Base-by-base conservation (phyloP, 2,329 filamentous ascomycete species). In the Bretziella fagacearum region DNA sequence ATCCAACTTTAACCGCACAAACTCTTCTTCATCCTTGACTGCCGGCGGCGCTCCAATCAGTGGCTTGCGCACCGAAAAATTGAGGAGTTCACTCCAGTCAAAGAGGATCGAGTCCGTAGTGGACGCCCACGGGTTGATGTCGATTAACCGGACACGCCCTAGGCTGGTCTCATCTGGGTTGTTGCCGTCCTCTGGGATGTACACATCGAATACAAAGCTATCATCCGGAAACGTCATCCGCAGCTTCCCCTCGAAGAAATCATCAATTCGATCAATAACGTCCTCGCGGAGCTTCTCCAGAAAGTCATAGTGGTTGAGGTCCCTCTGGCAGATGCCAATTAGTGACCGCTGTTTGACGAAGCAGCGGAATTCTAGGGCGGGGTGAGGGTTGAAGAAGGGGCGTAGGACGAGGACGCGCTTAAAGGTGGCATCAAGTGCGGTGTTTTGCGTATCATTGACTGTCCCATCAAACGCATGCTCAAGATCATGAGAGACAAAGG, bases 91-190 rank as follows among this genome's bases (percentile, higher is more conserved):
- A 52, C 81, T 60, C 91, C 91, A 98, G 36, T 78, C 80, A 59
- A 94, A 98, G 1, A 95, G 68, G 37, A 96, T 62, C 3, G 84
- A 81, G 63, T 98, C 91, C 0, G 91, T 98, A 51, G 84, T 70
- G 35, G 77, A 74, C 1, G 89, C 89, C 84, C 89, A 98, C 0
- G 91, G 85, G 57, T 96, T 96, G 57, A 98, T 82, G 59, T 98
- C 91, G 42, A 98, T 80, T 8, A 98, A 67, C 65, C 86, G 82
- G 2, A 93, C 83, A 41, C 75, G 71, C 42, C 84, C 76, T 47
- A 93, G 73, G 1, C 81, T 67, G 15, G 49, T 46, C 5, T 43
- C 42, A 23, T 70, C 69, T 22, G 65, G 60, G 11, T 78, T 60
- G 13, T 61, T 53, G 62, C 56, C 73, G 66, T 56, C 72, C 52